These are phyloP conservation scores for Trichoderma semiorbis DNA, from an alignment of 2,329 filamentous ascomycete genomes.

Conservation along the genomic window DNA sequence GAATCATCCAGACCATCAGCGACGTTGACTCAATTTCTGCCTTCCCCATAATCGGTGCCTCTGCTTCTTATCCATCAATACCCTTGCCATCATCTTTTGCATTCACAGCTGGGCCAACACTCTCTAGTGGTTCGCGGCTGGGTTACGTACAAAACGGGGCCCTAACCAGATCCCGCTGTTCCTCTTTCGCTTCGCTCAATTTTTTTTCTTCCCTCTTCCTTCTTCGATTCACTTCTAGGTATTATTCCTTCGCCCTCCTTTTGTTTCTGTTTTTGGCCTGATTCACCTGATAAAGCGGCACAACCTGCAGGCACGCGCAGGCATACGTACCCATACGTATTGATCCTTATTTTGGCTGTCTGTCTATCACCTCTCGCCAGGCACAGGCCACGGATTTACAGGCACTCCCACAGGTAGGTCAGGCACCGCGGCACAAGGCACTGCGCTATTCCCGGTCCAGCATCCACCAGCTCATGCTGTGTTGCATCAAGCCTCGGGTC, in stretches of 20 bases:
- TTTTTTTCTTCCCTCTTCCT: neutral
- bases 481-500: neutral
- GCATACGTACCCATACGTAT: neutral
- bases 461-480: neutral
- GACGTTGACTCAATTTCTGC: neutral
- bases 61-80: neutral
- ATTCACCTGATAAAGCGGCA: neutral
- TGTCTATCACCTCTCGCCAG: neutral
- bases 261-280: neutral
- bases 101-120: neutral
- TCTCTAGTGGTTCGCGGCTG: neutral
- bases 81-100: neutral
- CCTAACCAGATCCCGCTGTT: slow-evolving; percentile 10
- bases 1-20: neutral
- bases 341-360: neutral
- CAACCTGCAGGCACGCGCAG: slow-evolving; percentile 7
- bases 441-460: slow-evolving; percentile 12
- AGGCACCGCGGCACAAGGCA: slow-evolving; percentile 8
- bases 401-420: slow-evolving; percentile 1
- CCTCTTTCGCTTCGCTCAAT: slow-evolving; percentile 5
- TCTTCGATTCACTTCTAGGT: neutral
- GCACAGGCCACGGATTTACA: neutral
- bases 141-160: slow-evolving; percentile 12
- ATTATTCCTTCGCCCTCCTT: neutral
- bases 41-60: neutral